phyloP scores from a whole-genome alignment of 352 stramenopile species.

The Pythium periplocum region DNA sequence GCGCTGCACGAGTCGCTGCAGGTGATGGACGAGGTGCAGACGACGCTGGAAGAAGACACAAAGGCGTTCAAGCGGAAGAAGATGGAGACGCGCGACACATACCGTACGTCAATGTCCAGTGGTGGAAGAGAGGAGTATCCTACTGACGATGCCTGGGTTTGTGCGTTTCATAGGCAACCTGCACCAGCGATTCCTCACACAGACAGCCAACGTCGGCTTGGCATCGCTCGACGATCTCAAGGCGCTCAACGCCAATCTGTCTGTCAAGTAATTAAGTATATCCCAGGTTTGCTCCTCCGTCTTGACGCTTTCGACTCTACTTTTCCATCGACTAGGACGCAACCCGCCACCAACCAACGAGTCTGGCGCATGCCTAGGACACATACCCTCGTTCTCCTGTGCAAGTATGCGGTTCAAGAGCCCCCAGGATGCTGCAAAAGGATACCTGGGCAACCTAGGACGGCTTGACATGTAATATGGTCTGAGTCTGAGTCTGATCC shows the following conservation, averaged over 20 bases:
- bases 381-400: too few relatives aligned
- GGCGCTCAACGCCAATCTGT: slow-evolving; percentile 19
- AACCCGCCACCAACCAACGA: too few relatives aligned
- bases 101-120: slow-evolving; percentile 12
- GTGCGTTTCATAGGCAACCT: slow-evolving; percentile 24
- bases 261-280: too few relatives aligned
- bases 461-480: too few relatives aligned
- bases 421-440: too few relatives aligned
- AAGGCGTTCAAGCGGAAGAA: slow-evolving; percentile 50
- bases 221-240: slow-evolving; percentile 54
- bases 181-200: slow-evolving; percentile 42
- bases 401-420: too few relatives aligned
- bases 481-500: too few relatives aligned
- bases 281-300: too few relatives aligned
- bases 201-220: slow-evolving; percentile 38
- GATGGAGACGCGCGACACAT: slow-evolving; percentile 37
- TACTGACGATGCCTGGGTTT: neutral
- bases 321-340: too few relatives aligned
- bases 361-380: too few relatives aligned
- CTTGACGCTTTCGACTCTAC: too few relatives aligned
- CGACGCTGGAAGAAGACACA: slow-evolving; percentile 37
- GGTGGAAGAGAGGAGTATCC: neutral
- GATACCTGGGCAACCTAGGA: too few relatives aligned
- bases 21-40: slow-evolving; percentile 41
- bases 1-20: slow-evolving; percentile 37